Base-by-base conservation (phyloP, 2,329 filamentous ascomycete genomes). In the Chaetomium globosum region DNA sequence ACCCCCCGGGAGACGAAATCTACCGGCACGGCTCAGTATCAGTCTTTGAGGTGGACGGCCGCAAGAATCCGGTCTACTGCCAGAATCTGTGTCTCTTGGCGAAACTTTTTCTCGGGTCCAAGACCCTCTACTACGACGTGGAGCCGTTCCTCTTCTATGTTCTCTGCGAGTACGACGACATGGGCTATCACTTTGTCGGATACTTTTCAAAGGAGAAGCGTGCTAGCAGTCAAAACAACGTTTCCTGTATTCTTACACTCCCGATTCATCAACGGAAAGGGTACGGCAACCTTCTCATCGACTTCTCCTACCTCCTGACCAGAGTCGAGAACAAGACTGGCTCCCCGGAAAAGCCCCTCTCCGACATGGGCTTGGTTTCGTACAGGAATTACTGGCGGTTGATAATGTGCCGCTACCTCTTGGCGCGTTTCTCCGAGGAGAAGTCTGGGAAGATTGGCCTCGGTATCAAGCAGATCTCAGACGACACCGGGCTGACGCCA, bases 151-250 rank as follows among this genome's bases (percentile, higher is more conserved):
- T 98, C 7, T 98, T 98, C 80, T 98, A 98, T 76, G 93, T 97
- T 72, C 91, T 98, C 80, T 96, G 93, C 70, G 95, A 97, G 72
- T 94, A 93, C 71, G 91, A 97, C 73, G 90, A 95, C 63, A 86
- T 89, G 21, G 94, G 94, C 21, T 97, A 95, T 74, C 95, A 97
- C 75, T 95, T 99, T 71, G 94, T 98, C 30, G 95, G 95, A n/a
- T 99, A 99, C 75, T 99, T 99, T 73, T 98, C 95, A 59, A 99
- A 99, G 76, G 95, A 99, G 79, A 99, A 99, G 79, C 85, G 96
- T 52, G 90, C 92, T 2, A 94, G 92, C 77, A 96, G 93, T 67
- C 89, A 93, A 72, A 98, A 99, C 77, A 99, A 99, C 70, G 95
- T 99, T 56, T 97, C 93, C 9, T 99, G 95, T 77, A 99, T 99